A percentile compares a stretch with the other conserved stretches of the same genome.
Conservation (phyloP, 225 moss, liverwort and hornwort species). For the Pleurozium schreberi region DNA sequence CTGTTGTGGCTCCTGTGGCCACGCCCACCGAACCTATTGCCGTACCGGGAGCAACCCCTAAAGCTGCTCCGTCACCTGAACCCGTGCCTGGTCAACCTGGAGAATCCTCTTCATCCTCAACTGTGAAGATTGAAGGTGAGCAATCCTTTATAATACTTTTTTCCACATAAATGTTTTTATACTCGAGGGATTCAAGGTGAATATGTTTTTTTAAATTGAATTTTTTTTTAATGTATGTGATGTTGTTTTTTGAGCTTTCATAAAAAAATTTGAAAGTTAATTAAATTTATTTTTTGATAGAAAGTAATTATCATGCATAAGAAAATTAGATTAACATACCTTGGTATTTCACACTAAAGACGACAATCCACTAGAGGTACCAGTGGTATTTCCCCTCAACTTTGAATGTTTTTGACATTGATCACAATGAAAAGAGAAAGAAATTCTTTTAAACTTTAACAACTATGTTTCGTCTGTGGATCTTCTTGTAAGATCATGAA, state of each 20-base stretch:
- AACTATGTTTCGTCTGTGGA: background rate
- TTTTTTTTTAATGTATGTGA: background rate
- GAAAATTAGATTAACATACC: background rate
- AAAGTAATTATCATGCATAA: no score
- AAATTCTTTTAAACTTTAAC: background rate
- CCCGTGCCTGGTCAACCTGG: background rate
- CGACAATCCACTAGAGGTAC: fast-evolving
- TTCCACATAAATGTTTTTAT: no score
- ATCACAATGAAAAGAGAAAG: background rate
- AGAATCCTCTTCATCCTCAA: background rate
- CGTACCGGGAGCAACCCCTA: background rate
- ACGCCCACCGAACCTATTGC: background rate
- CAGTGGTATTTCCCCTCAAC: background rate
- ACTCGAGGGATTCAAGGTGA: background rate
- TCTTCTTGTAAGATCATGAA: background rate
- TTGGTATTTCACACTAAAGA: no score
- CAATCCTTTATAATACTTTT: background rate
- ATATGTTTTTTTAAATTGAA: no score
- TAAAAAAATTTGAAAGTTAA: background rate
- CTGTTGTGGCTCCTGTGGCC: background rate
- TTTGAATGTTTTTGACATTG: background rate
- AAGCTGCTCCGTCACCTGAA: background rate
- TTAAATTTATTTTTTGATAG: no score
- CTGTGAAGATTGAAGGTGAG: background rate
- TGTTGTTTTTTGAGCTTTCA: background rate